Evolutionary conservation across 164 flowering plant genomes (phyloP).

Genomic region (Kingdonia uniflora): DNA sequence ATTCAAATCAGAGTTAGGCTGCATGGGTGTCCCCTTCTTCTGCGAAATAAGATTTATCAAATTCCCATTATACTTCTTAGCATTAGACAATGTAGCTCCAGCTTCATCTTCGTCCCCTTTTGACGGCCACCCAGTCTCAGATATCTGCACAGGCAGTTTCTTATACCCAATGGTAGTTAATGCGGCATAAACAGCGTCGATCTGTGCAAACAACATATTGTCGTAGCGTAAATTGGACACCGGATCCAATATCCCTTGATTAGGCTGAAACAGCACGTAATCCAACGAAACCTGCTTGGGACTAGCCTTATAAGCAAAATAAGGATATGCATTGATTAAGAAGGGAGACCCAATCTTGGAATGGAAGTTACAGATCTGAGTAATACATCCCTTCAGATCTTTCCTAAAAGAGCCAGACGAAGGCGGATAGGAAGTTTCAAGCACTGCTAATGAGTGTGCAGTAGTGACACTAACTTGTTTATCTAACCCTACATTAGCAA

Average conservation of each 20-base stretch:
- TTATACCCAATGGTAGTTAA: conserved; percentile 50
- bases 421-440: conserved; percentile 63
- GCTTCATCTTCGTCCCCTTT: conserved; percentile 51
- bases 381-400: conserved; percentile 29
- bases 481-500: conserved; percentile 33
- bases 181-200: conserved; percentile 67
- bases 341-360: conserved; percentile 38
- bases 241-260: conserved; percentile 29
- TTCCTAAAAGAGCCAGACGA: conserved; percentile 49
- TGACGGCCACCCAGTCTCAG: conserved; percentile 89
- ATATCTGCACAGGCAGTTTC: conserved; percentile 42
- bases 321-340: conserved; percentile 72
- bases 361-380: conserved; percentile 39
- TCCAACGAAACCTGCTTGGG: conserved; percentile 30
- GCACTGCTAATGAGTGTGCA: conserved; percentile 47
- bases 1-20: conserved; percentile 29
- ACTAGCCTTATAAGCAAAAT: conserved; percentile 54
- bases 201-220: conserved; percentile 72
- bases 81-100: conserved; percentile 56
- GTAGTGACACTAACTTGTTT: conserved; percentile 59
- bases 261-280: conserved; percentile 46
- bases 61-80: conserved; percentile 17
- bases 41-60: conserved; percentile 23
- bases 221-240: conserved; percentile 44
- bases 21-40: conserved; percentile 48